These are phyloP conservation scores for Ganoderma leucocontextum DNA, from an alignment of 1,284 basidiomycete species.

Conservation along the genomic window DNA sequence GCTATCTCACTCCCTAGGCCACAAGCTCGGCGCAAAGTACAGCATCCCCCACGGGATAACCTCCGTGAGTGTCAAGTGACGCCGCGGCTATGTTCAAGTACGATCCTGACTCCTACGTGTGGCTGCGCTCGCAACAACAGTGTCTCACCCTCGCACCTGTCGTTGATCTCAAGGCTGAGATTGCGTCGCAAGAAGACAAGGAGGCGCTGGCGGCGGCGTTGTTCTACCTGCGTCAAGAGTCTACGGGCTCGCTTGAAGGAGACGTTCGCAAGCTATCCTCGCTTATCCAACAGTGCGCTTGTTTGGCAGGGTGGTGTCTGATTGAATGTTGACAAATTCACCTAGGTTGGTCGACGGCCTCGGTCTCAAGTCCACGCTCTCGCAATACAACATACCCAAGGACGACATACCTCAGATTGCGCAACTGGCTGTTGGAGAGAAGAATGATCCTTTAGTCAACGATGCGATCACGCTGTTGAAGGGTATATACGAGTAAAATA, in stretches of 20 bases:
- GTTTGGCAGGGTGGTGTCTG: neutral
- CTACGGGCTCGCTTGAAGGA: slow-evolving; percentile 66
- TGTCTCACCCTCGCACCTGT: slow-evolving; percentile 79
- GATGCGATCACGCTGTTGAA: slow-evolving; percentile 58
- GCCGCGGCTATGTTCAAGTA: neutral
- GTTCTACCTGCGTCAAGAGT: slow-evolving; percentile 62
- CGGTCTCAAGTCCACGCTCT: slow-evolving; percentile 63
- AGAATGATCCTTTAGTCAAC: slow-evolving; percentile 46
- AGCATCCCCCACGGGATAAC: slow-evolving; percentile 85
- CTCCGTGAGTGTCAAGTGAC: slow-evolving; percentile 54
- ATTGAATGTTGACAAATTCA: slow-evolving; percentile 6
- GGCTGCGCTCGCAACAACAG: slow-evolving; percentile 47
- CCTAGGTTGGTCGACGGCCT: slow-evolving; percentile 62
- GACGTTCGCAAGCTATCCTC: slow-evolving; percentile 63
- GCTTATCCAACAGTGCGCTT: slow-evolving; percentile 61
- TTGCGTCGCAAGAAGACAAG: slow-evolving; percentile 65
- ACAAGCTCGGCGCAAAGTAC: slow-evolving; percentile 81
- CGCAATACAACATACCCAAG: slow-evolving; percentile 66
- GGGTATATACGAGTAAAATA: slow-evolving; percentile 47
- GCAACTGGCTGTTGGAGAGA: slow-evolving; percentile 52
- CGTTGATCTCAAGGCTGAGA: slow-evolving; percentile 63
- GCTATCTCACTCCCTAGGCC: slow-evolving; percentile 78
- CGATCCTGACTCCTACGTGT: neutral
- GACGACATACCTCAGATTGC: slow-evolving; percentile 62
- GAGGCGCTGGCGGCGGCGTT: slow-evolving; percentile 61